phyloP scores from a whole-genome alignment of 805 yeast species.

The Candida ponderosae region DNA sequence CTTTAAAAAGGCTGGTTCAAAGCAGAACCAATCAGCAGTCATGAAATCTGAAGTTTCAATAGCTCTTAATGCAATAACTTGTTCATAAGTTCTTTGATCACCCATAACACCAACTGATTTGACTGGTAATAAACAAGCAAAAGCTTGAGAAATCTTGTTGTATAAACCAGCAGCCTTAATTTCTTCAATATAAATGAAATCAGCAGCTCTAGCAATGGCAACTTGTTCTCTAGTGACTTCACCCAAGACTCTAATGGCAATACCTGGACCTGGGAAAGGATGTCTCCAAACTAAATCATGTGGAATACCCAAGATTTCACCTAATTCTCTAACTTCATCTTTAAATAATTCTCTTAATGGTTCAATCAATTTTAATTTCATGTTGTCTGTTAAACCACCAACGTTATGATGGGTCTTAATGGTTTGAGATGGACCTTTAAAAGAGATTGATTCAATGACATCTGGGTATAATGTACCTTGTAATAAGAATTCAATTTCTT shows the following conservation, averaged over 20 bases:
- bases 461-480: slow-evolving; percentile 99
- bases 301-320: slow-evolving; percentile 91
- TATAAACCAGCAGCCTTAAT: slow-evolving; percentile 89
- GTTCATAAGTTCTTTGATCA: slow-evolving; percentile 98
- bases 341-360: slow-evolving; percentile 98
- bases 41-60: slow-evolving; percentile 96
- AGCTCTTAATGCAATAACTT: slow-evolving; percentile 97
- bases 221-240: slow-evolving; percentile 93
- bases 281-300: slow-evolving; percentile 99
- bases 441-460: slow-evolving; percentile 95
- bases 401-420: slow-evolving; percentile 99
- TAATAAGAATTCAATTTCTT: slow-evolving; percentile 84
- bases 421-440: slow-evolving; percentile 99
- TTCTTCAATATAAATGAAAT: slow-evolving; percentile 91
- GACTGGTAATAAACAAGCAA: slow-evolving; percentile 94
- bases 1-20: slow-evolving; percentile 88
- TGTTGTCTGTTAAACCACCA: slow-evolving; percentile 95
- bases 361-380: slow-evolving; percentile 97
- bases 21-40: slow-evolving; percentile 99
- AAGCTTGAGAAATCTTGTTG: slow-evolving; percentile 91
- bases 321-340: slow-evolving; percentile 96
- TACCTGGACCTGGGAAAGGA: slow-evolving; percentile 99
- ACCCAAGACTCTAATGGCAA: slow-evolving; percentile 96
- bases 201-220: slow-evolving; percentile 96
- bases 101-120: slow-evolving; percentile 99